These are phyloP conservation scores for Choiromyces venosus DNA, from an alignment of 495 filamentous ascomycete genomes.

Conservation along the genomic window DNA sequence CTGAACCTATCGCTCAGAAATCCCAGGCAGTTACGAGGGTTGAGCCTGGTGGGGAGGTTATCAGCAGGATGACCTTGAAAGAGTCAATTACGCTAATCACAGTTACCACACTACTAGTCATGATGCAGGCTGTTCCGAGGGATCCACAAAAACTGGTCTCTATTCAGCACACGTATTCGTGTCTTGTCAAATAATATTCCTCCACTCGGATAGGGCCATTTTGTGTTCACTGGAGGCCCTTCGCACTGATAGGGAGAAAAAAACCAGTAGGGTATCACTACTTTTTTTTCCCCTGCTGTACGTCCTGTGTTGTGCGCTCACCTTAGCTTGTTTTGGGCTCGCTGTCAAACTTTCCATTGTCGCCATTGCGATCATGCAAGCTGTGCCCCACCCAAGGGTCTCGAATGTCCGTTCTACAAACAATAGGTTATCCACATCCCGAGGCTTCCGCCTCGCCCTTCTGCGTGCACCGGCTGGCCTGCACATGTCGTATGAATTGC, in stretches of 20 bases:
- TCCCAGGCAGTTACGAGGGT: slow-evolving; percentile 26
- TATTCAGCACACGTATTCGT: slow-evolving; percentile 22
- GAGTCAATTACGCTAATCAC: slow-evolving; percentile 8
- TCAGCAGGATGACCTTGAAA: slow-evolving; percentile 20
- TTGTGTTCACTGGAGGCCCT: neutral
- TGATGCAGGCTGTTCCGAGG: slow-evolving; percentile 31
- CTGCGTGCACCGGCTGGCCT: slow-evolving; percentile 4
- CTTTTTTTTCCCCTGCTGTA: slow-evolving; percentile 5
- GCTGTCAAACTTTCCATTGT: neutral
- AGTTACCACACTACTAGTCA: slow-evolving; percentile 15
- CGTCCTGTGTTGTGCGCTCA: neutral
- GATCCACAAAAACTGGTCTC: slow-evolving; percentile 19
- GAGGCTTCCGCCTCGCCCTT: slow-evolving; percentile 15
- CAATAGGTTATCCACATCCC: slow-evolving; percentile 13
- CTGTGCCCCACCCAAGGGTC: slow-evolving; percentile 7
- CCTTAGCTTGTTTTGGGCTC: neutral
- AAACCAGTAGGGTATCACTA: slow-evolving; percentile 12
- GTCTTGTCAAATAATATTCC: slow-evolving; percentile 21
- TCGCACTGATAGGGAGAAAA: slow-evolving; percentile 4
- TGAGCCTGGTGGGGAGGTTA: slow-evolving; percentile 14
- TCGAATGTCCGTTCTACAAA: slow-evolving; percentile 14
- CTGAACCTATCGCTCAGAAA: slow-evolving; percentile 17
- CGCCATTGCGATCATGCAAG: neutral
- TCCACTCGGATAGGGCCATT: slow-evolving; percentile 11
- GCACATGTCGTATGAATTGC: slow-evolving; percentile 19